Evolutionary conservation across 1,139 yeast species (phyloP).

Genomic region (Taphrina wiesneri): DNA sequence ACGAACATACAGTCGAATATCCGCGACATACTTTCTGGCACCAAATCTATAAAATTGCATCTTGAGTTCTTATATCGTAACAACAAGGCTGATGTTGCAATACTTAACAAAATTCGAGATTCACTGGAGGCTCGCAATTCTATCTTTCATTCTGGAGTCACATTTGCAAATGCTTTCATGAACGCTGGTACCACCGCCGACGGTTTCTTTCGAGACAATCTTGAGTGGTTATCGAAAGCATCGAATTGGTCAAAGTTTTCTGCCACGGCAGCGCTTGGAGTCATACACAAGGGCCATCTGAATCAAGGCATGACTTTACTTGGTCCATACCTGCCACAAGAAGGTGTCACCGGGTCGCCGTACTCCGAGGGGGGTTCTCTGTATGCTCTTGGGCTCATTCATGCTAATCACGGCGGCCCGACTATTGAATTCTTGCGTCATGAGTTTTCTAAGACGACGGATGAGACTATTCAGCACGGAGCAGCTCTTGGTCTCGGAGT

Average conservation of each 20-base stretch:
- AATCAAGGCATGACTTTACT: slow-evolving; percentile 85
- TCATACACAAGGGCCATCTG: slow-evolving; percentile 90
- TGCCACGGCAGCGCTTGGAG: slow-evolving; percentile 98
- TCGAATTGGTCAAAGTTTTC: slow-evolving; percentile 97
- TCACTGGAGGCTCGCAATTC: slow-evolving; percentile 89
- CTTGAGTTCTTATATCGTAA: slow-evolving; percentile 83
- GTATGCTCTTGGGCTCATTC: slow-evolving; percentile 88
- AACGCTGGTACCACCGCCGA: slow-evolving; percentile 98
- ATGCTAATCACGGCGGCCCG: slow-evolving; percentile 95
- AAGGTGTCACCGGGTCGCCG: slow-evolving; percentile 52
- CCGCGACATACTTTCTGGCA: slow-evolving; percentile 70
- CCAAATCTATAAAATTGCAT: slow-evolving; percentile 91
- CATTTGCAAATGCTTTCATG: slow-evolving; percentile 91
- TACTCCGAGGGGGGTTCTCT: slow-evolving; percentile 96
- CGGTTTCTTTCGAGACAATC: slow-evolving; percentile 81
- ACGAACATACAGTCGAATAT: slow-evolving; percentile 16
- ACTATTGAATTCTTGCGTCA: slow-evolving; percentile 72
- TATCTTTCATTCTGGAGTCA: slow-evolving; percentile 91
- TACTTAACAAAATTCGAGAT: slow-evolving; percentile 78
- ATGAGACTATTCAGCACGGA: slow-evolving; percentile 88
- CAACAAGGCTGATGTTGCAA: slow-evolving; percentile 80
- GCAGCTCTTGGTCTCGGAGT: slow-evolving; percentile 95
- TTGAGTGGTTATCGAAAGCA: slow-evolving; percentile 96
- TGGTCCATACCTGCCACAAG: slow-evolving; percentile 79
- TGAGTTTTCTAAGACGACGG: slow-evolving; percentile 50